phyloP scores from a whole-genome alignment of 768 basidiomycete genomes.

The Kockovaella imperatae region DNA sequence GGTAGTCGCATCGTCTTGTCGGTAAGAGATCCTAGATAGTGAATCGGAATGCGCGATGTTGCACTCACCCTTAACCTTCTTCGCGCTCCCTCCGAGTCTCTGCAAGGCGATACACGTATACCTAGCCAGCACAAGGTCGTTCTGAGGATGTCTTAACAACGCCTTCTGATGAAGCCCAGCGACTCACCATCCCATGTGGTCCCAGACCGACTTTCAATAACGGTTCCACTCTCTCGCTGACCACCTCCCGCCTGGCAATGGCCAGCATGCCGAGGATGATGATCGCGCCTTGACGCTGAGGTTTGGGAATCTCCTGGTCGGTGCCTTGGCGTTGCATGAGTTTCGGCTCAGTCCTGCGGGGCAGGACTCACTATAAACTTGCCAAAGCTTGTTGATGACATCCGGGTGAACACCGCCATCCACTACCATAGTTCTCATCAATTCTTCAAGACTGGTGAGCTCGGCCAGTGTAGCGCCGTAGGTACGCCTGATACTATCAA shows the following conservation, averaged over 20 bases:
- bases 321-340: conserved; percentile 52
- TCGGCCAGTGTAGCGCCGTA: conserved; percentile 89
- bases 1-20: conserved; percentile 78
- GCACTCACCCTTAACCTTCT: conserved; percentile 82
- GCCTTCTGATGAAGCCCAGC: not conserved
- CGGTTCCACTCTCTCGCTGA: conserved; percentile 72
- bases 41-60: not conserved
- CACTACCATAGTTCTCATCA: conserved; percentile 94
- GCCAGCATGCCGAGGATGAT: conserved; percentile 97
- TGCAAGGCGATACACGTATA: conserved; percentile 92
- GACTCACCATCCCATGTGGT: conserved; percentile 64
- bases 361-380: conserved; percentile 71
- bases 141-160: conserved; percentile 47
- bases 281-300: conserved; percentile 87
- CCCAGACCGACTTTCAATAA: conserved; percentile 84
- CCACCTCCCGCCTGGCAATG: conserved; percentile 65
- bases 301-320: conserved; percentile 62
- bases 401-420: conserved; percentile 74
- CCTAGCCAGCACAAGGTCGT: conserved; percentile 78
- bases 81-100: conserved; percentile 83
- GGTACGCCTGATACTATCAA: conserved; percentile 57
- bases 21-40: conserved; percentile 62
- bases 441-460: conserved; percentile 88
- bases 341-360: not conserved
- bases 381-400: conserved; percentile 86